Conservation (phyloP, 73 alveolate species). For the Stentor coeruleus region DNA sequence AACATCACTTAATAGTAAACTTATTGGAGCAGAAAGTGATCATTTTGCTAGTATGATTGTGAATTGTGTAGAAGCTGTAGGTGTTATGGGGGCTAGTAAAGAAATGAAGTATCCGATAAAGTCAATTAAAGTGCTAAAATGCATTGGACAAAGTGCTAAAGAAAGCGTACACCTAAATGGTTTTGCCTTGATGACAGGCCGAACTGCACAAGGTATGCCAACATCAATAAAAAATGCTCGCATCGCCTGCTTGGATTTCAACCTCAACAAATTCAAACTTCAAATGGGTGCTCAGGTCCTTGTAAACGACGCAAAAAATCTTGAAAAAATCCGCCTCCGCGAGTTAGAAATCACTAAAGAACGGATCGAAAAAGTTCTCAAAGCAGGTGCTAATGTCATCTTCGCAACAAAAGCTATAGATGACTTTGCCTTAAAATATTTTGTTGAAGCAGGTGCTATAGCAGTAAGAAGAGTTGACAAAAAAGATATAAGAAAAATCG, state of each 20-base stretch:
- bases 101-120: constrained; percentile 81
- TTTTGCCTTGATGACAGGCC: constrained; percentile 35
- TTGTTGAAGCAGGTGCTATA: constrained; percentile 91
- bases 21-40: constrained; percentile 82
- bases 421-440: constrained; percentile 96
- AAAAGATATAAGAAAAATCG: constrained; percentile 95
- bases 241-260: constrained; percentile 92
- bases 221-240: constrained; percentile 80
- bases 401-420: constrained; percentile 97
- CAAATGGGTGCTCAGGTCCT: constrained; percentile 87
- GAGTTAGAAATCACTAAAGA: constrained; percentile 93
- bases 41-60: constrained; percentile 91
- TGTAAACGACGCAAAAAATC: constrained; percentile 83
- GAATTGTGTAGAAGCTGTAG: constrained; percentile 82
- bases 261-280: constrained; percentile 82
- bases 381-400: constrained; percentile 97
- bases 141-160: constrained; percentile 41
- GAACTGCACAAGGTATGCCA: constrained; percentile 91
- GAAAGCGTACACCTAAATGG: constrained; percentile 42
- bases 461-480: constrained; percentile 91
- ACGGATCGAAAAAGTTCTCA: constrained; percentile 77
- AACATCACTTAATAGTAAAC: constrained; percentile 87
- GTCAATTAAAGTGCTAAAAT: constrained; percentile 69
- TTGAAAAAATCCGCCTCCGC: constrained; percentile 89
- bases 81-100: constrained; percentile 23